Evolutionary conservation across 768 basidiomycete species (phyloP), one percentile per base, ranked within the genome.

Genomic region (Erythrobasidium yunnanense): DNA sequence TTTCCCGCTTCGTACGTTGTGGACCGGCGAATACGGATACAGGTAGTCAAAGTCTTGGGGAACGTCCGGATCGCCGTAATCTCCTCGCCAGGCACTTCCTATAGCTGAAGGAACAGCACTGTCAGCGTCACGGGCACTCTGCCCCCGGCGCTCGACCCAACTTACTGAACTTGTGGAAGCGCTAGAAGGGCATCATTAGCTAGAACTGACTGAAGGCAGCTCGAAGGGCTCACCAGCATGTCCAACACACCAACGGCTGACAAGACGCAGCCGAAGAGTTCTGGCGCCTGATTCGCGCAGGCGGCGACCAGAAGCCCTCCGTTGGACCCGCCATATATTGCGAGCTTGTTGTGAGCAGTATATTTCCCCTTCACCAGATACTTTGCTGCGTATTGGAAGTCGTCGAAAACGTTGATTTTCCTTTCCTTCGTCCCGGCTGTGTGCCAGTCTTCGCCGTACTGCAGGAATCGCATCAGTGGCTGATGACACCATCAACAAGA

Each of bases 381-480:
- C 73, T 87, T 79, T 22, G 68, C 69, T 0, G 73, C 73, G 3
- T 20, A 53, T 66, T 55, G 85, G 76, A 90, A 90, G 74, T 90
- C 88, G 71, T 89, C 79, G 71, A 87, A 90, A 60, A 67, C 66
- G 33, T 67, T 67, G 30, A 60, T 56, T 45, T 67, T 67, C n/a
- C 83, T 65, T 67, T 87, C 87, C 67, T 79, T 79, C 29, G 79
- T 84, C 1, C 86, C 88, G 23, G 81, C 86, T 45, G 80, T 72
- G 74, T 90, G 87, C 88, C 88, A 90, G n/a, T 83, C 81, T 71
- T 89, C 85, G 15, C 88, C 88, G 68, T 88, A 89, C 66, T 75
- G 71, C 38, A 42, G 38, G 38, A 42, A 11, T 11, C 38, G 38
- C 38, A 42, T 11, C 38, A 42, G 38, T 42, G 52, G 3, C 57